These are phyloP conservation scores for Jimgerdemannia flammicorona DNA, from an alignment of 192 early-diverging fungal species.

Conservation along the genomic window DNA sequence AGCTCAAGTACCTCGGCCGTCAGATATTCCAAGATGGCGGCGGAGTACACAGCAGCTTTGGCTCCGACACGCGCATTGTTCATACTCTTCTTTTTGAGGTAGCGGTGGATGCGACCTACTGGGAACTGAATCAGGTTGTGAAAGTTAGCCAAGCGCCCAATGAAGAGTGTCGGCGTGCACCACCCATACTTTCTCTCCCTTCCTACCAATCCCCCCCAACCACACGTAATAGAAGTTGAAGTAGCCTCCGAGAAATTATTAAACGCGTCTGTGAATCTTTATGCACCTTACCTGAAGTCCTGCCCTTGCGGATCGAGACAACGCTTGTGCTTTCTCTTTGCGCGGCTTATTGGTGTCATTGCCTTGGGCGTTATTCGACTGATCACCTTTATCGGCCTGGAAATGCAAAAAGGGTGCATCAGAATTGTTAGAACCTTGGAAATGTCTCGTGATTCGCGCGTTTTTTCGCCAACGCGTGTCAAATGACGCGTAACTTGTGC, in stretches of 20 bases:
- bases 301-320: constrained; percentile 57
- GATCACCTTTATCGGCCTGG: constrained; percentile 22
- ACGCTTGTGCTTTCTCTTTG: constrained; percentile 43
- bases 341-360: neutral
- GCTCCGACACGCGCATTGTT: constrained; percentile 84
- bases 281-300: constrained; percentile 51
- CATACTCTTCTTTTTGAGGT: constrained; percentile 66
- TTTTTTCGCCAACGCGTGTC: no score
- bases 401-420: neutral
- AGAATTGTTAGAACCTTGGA: no score
- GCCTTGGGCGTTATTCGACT: constrained; percentile 2
- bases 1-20: constrained; percentile 92
- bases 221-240: no score
- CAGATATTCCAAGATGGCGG: constrained; percentile 90
- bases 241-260: no score
- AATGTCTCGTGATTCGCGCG: no score
- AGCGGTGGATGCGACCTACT: constrained; percentile 91
- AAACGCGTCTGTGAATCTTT: neutral
- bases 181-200: neutral
- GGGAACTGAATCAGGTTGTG: constrained; percentile 62
- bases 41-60: constrained; percentile 88
- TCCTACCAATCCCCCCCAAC: no score
- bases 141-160: neutral
- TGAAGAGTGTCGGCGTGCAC: neutral
- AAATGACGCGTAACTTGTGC: no score